These are phyloP conservation scores for Macrolepiota albuminosa DNA, from an alignment of 768 basidiomycete species.

Conservation along the genomic window DNA sequence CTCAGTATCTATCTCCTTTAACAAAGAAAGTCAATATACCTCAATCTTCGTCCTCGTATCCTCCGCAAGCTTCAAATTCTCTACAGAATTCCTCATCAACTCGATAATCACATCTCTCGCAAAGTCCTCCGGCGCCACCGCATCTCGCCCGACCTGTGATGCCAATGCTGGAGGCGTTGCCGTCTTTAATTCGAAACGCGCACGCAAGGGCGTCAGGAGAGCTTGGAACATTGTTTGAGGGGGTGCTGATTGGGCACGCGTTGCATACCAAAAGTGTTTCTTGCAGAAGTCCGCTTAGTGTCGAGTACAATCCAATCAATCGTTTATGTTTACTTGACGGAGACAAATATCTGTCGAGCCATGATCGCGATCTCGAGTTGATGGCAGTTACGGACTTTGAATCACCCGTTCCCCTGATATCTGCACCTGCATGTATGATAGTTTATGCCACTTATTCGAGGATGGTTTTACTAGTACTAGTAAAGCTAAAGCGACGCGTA, in stretches of 20 bases:
- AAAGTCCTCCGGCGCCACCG: slow-evolving; percentile 60
- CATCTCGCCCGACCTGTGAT: slow-evolving; percentile 32
- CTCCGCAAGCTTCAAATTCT: slow-evolving; percentile 59
- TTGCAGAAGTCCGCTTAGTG: slow-evolving; percentile 8
- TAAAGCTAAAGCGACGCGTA: neutral
- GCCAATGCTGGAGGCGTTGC: slow-evolving; percentile 13
- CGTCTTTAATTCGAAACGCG: slow-evolving; percentile 41
- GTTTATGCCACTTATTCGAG: no score
- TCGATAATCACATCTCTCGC: slow-evolving; percentile 69
- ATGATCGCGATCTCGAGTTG: slow-evolving; percentile 8
- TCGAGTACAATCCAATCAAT: neutral
- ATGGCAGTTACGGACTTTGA: neutral
- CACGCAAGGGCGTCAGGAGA: slow-evolving; percentile 54
- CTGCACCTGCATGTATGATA: no score
- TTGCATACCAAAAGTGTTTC: slow-evolving; percentile 9
- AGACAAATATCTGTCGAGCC: slow-evolving; percentile 5
- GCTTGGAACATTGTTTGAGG: slow-evolving; percentile 46
- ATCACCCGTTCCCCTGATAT: neutral
- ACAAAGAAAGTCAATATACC: slow-evolving; percentile 32
- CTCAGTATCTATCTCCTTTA: neutral
- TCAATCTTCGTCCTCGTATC: slow-evolving; percentile 41
- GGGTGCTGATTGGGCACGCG: neutral
- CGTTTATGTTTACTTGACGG: slow-evolving; percentile 9
- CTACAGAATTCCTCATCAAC: slow-evolving; percentile 65
- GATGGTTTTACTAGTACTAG: neutral